Conservation (phyloP, 2,329 filamentous ascomycete species). For the Phialocephala subalpina region DNA sequence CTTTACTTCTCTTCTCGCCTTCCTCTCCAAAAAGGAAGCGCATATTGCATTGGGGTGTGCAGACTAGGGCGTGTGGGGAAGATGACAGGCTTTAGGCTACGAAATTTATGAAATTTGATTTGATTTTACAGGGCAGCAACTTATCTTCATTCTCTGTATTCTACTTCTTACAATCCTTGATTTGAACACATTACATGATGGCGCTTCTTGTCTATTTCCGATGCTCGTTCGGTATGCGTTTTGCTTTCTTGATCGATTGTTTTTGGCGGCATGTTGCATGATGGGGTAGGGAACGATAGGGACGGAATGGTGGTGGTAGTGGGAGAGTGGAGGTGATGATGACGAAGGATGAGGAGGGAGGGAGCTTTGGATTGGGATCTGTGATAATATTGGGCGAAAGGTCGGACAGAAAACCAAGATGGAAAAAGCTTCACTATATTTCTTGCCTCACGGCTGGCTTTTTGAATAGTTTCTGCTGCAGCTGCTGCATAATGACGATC, state of each 20-base stretch:
- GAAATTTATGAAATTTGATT: slow-evolving; percentile 28
- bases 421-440: slow-evolving; percentile 37
- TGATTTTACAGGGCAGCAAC: slow-evolving; percentile 11
- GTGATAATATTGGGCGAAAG: slow-evolving; percentile 25
- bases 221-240: neutral
- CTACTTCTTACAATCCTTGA: slow-evolving; percentile 41
- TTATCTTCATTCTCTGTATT: slow-evolving; percentile 33
- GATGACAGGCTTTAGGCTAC: slow-evolving; percentile 22
- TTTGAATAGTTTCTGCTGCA: slow-evolving; percentile 31
- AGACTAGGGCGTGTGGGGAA: slow-evolving; percentile 16
- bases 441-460: slow-evolving; percentile 42
- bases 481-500: slow-evolving; percentile 22
- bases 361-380: slow-evolving; percentile 12
- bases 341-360: neutral
- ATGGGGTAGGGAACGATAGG: slow-evolving; percentile 4
- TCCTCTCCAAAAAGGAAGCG: slow-evolving; percentile 6
- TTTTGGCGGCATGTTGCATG: slow-evolving; percentile 21
- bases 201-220: slow-evolving; percentile 20
- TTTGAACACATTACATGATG: slow-evolving; percentile 27
- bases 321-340: neutral
- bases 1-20: slow-evolving; percentile 27
- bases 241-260: slow-evolving; percentile 13
- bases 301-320: neutral
- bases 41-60: slow-evolving; percentile 27
- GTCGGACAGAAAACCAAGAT: slow-evolving; percentile 24